A percentile compares a stretch with the other conserved stretches of the same genome.
phyloP scores from a whole-genome alignment of 495 filamentous ascomycete species.

The Bryoglossum gracile region DNA sequence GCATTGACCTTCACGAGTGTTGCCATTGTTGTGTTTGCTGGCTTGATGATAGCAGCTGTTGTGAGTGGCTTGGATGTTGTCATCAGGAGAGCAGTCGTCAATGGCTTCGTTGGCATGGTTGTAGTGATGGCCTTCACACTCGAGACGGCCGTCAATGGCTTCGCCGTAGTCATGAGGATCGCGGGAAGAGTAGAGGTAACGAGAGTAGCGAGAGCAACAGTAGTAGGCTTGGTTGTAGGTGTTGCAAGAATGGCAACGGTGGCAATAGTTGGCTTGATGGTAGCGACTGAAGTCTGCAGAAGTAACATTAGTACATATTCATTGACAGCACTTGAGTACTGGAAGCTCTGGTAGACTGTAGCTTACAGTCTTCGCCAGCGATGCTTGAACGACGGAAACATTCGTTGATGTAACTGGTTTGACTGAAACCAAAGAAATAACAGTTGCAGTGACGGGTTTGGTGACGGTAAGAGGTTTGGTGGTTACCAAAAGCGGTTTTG shows the following conservation, averaged over 20 bases:
- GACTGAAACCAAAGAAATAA: neutral
- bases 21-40: neutral
- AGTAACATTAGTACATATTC: neutral
- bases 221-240: neutral
- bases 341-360: neutral
- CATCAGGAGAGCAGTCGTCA: neutral
- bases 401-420: neutral
- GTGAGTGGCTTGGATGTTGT: neutral
- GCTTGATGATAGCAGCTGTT: neutral
- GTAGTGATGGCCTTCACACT: too few species aligned
- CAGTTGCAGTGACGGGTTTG: neutral
- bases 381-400: too few species aligned
- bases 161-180: neutral
- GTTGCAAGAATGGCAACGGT: neutral
- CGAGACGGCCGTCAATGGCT: too few species aligned
- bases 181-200: neutral
- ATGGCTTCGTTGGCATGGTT: neutral
- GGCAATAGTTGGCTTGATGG: neutral
- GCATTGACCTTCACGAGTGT: neutral
- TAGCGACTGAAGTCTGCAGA: neutral
- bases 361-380: neutral
- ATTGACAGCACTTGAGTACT: neutral
- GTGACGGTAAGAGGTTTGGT: neutral
- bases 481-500: neutral
- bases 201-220: neutral